phyloP scores from a whole-genome alignment of 169 alveolate genomes.

The Cryptosporidium sp. region DNA sequence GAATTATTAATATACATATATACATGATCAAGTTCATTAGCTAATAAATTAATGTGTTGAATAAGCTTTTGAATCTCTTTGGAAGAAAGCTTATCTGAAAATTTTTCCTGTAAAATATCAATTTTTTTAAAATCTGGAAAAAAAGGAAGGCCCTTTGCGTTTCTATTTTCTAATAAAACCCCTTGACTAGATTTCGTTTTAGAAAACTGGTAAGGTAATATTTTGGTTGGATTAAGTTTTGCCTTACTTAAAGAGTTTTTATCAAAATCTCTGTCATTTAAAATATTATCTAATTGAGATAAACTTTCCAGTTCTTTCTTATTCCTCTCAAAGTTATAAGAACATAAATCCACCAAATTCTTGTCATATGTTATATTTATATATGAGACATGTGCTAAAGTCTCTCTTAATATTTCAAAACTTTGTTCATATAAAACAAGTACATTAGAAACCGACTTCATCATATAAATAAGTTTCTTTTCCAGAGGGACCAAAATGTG shows the following conservation, averaged over 20 bases:
- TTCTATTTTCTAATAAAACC: slow-evolving; percentile 19
- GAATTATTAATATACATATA: slow-evolving; percentile 16
- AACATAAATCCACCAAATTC: slow-evolving; percentile 12
- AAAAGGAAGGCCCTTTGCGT: slow-evolving; percentile 44
- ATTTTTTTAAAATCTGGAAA: slow-evolving; percentile 6
- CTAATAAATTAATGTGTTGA: not conserved
- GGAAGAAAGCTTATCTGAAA: slow-evolving; percentile 11
- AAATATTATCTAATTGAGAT: not conserved
- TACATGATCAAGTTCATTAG: slow-evolving; percentile 22
- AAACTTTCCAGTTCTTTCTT: not conserved
- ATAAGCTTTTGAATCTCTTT: slow-evolving; percentile 10
- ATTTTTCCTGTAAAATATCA: not conserved
- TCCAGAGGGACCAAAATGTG: slow-evolving; percentile 13
- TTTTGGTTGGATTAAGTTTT: not conserved
- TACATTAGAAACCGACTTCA: not conserved
- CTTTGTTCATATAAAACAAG: slow-evolving; percentile 27
- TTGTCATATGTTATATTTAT: slow-evolving; percentile 6
- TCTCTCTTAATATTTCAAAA: not conserved
- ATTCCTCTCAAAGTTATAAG: slow-evolving; percentile 21
- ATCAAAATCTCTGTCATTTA: not conserved
- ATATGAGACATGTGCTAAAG: slow-evolving; percentile 1
- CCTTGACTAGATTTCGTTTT: not conserved
- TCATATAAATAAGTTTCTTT: slow-evolving; percentile 45
- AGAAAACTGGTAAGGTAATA: not conserved
- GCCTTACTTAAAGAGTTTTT: not conserved